These are phyloP conservation scores for Logfia minima DNA, from an alignment of 129 eudicot species.

Conservation along the genomic window DNA sequence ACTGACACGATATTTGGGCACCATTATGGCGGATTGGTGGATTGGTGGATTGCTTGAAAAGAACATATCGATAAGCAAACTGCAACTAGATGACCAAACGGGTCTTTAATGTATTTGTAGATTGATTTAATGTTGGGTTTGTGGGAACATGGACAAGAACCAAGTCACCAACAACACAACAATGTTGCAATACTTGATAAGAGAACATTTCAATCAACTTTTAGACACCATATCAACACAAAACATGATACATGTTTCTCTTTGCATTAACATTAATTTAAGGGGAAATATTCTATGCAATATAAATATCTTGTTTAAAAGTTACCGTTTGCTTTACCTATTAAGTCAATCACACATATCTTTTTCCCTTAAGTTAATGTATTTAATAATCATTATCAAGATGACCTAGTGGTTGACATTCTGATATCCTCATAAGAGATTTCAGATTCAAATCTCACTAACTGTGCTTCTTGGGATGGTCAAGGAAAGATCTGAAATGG, in stretches of 20 bases:
- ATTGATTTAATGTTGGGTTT: conserved; percentile 11
- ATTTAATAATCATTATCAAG: no score
- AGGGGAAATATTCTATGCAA: neutral
- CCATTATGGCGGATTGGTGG: conserved; percentile 14
- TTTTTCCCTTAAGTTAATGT: no score
- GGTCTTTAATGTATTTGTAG: neutral
- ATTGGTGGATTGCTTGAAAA: conserved; percentile 30
- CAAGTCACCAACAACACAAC: conserved; percentile 23
- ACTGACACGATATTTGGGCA: conserved; percentile 9
- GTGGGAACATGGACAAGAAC: conserved; percentile 30
- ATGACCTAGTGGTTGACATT: no score
- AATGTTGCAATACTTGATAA: neutral
- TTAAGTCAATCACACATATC: no score
- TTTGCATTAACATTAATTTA: neutral
- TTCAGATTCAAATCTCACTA: no score
- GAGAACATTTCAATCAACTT: conserved; percentile 43
- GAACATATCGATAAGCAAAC: conserved; percentile 49
- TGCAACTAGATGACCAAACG: conserved; percentile 42
- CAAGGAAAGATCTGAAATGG: no score
- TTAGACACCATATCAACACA: conserved; percentile 45
- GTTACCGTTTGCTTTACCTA: no score
- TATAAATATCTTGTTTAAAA: no score
- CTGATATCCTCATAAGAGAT: no score
- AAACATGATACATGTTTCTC: conserved; percentile 13
- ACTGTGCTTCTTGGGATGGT: no score